Base-by-base conservation (phyloP, 176 grass and related monocot species). In the Eragrostis curvula region DNA sequence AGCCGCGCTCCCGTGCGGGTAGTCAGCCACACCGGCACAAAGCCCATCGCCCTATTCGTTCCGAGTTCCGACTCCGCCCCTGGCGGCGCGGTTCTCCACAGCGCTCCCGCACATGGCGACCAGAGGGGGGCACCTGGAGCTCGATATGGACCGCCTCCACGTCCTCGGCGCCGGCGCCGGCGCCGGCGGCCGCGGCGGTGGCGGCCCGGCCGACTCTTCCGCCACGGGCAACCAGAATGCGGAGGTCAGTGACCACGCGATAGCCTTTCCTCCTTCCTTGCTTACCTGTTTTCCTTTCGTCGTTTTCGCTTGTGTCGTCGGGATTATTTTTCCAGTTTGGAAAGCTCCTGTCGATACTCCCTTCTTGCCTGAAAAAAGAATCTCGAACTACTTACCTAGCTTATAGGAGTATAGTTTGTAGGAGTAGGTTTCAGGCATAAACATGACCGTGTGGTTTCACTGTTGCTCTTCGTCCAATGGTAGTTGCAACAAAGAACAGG, bases 211-310 rank as follows among this genome's bases (percentile, higher is more conserved):
- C 24, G 8, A 71, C 61, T 6, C 47, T 49, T 3, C 45, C 13
- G 59, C n/a, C 11, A 28, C 74, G 65, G 64, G 3, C 66, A 14
- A 20, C 53, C 21, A 21, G 28, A 50, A 32, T 21, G 76, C 24
- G 49, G 28, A 79, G 48, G 84, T 79, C 75, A 79, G 84, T 85
- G 29, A 7, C 13, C 81, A 7, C 21, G 10, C 7, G 7, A 18
- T 51, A 66, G 23, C 60, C 62, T 17, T 6, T 1, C 77, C 48
- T 29, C 62, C 8, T 6, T 1, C 77, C 48, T 29, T 2, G 6
- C 28, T 15, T 49, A 2, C 9, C 28, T 14, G 36, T 23, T 21
- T n/a, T 15, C 46, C 13, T 1, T 20, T 5, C 3, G 0, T 13
- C 17, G 13, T 83, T 53, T 41, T 66, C 50, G 20, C 21, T 40